Conservation (phyloP, 306 rosid species). For the cucumber (Cucumis sativus) region Cucumber_9930_V3 NC_026655.2:4960001-4960500, state of each 20-base stretch:
- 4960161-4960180: conserved; percentile 94
- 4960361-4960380: conserved; percentile 67
- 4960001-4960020: too few species aligned
- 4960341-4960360: conserved; percentile 65
- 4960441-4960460: background rate
- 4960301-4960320: conserved; percentile 41
- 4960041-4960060: background rate
- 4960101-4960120: conserved; percentile 41
- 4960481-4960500: background rate
- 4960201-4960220: conserved; percentile 59
- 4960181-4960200: conserved; percentile 57
- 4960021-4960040: background rate
- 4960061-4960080: background rate
- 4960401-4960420: background rate
- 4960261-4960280: conserved; percentile 84
- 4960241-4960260: conserved; percentile 72
- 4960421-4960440: background rate
- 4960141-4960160: conserved; percentile 85
- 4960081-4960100: conserved; percentile 17
- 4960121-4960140: conserved; percentile 24
- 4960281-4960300: conserved; percentile 59
- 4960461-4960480: background rate
- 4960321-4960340: conserved; percentile 65
- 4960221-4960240: conserved; percentile 62
- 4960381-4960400: conserved; percentile 65